Evolutionary conservation across 176 grass and related monocot genomes (phyloP).

Genomic region (Areca catechu): DNA sequence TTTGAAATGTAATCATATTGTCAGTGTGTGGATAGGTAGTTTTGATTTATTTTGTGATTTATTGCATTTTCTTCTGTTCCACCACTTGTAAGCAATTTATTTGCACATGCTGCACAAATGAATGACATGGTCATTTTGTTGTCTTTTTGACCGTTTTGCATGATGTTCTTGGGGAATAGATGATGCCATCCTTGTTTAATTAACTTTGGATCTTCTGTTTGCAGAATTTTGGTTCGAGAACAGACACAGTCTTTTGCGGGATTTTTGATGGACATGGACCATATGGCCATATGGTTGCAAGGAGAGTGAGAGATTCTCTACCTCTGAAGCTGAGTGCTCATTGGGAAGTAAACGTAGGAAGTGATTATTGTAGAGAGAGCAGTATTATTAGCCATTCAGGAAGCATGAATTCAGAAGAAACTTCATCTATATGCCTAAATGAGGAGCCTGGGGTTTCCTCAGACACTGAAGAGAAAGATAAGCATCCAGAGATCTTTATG

Average conservation of each 20-base stretch:
- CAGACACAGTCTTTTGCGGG: slow-evolving; percentile 71
- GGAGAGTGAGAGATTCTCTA: slow-evolving; percentile 91
- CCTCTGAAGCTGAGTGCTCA: slow-evolving; percentile 49
- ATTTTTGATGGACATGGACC: slow-evolving; percentile 96
- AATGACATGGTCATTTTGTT: not conserved
- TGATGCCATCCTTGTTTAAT: not conserved
- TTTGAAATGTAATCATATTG: too few relatives aligned
- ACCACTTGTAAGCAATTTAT: too few relatives aligned
- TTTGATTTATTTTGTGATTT: too few relatives aligned
- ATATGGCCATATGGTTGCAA: slow-evolving; percentile 80
- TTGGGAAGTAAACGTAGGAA: slow-evolving; percentile 18
- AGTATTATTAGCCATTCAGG: slow-evolving; percentile 20
- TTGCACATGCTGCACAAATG: too few relatives aligned
- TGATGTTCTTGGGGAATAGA: not conserved
- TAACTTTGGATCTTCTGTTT: slow-evolving; percentile 12
- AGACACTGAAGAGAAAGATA: slow-evolving; percentile 29
- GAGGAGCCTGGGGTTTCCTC: slow-evolving; percentile 18
- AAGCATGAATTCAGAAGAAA: slow-evolving; percentile 28
- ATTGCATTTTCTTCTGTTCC: too few relatives aligned
- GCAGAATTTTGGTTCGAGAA: slow-evolving; percentile 72
- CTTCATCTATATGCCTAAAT: slow-evolving; percentile 17
- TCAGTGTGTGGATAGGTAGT: too few relatives aligned
- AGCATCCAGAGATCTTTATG: slow-evolving; percentile 35
- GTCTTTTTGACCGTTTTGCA: not conserved
- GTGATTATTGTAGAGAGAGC: slow-evolving; percentile 28